These are phyloP conservation scores for Cyclostephanos tholiformis DNA, from an alignment of 108 stramenopile genomes.

Conservation along the genomic window DNA sequence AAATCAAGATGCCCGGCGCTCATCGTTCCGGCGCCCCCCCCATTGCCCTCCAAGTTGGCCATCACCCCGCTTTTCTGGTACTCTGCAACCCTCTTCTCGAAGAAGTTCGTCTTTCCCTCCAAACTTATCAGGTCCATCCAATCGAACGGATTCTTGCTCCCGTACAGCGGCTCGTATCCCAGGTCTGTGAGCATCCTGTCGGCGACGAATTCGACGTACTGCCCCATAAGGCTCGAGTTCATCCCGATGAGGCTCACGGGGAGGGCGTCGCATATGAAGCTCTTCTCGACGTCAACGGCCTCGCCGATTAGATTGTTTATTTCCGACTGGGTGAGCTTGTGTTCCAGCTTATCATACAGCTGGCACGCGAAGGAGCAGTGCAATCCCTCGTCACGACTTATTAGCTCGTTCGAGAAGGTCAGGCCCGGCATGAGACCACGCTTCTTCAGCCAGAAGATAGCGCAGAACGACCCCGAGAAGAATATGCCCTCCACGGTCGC, in stretches of 20 bases:
- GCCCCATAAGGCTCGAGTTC: conserved; percentile 88
- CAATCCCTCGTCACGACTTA: conserved; percentile 90
- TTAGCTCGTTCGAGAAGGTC: conserved; percentile 92
- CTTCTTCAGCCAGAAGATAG: conserved; percentile 94
- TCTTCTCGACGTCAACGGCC: conserved; percentile 89
- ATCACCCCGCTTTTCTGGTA: conserved; percentile 97
- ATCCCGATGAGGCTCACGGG: conserved; percentile 93
- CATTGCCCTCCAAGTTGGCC: conserved; percentile 63
- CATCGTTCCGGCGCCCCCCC: conserved; percentile 14
- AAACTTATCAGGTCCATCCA: conserved; percentile 96
- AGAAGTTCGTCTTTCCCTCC: conserved; percentile 98
- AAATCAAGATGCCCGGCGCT: conserved; percentile 54
- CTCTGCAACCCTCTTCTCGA: conserved; percentile 97
- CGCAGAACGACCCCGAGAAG: conserved; percentile 91
- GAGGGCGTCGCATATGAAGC: conserved; percentile 89
- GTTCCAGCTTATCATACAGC: conserved; percentile 92
- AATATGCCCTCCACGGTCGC: conserved; percentile 93
- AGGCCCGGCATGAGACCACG: conserved; percentile 91
- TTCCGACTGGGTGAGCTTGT: conserved; percentile 71
- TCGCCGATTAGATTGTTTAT: conserved; percentile 87
- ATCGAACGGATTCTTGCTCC: conserved; percentile 90
- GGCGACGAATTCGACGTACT: conserved; percentile 93
- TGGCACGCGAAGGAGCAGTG: conserved; percentile 97
- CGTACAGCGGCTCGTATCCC: conserved; percentile 78
- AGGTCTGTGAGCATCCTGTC: conserved; percentile 81